Evolutionary conservation across 305 asterid species (phyloP), one percentile per base, ranked within the genome.

Genomic region (Fraxinus paxiana): DNA sequence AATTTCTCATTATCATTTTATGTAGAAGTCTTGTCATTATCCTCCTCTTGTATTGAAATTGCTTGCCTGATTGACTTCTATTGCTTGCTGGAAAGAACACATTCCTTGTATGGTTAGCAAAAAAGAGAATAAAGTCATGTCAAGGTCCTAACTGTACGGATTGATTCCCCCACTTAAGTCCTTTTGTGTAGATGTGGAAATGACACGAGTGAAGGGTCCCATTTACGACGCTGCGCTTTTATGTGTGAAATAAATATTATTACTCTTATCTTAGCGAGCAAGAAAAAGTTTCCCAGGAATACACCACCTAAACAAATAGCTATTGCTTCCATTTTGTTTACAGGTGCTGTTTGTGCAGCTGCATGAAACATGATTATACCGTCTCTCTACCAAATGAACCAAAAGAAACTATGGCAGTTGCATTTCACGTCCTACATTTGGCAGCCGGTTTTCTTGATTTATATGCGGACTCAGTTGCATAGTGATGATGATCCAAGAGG

Each of bases 281-380:
- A 6, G 7, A 22, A 10, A 4, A 22, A 17, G 28, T 76, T 13
- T 8, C 15, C 13, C 10, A 2, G 35, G 31, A 71, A 48, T 26
- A 4, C 24, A 18, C n/a, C 46, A n/a, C 10, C 43, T 73, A 77
- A 79, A 65, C 31, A 5, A 74, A 12, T 71, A 35, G 41, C 72
- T 61, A 7, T 67, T 65, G 51, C 15, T 61, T 54, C 43, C 26
- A n/a, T 41, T 56, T 12, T 72, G 70, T 76, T 78, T 75, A n/a
- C 91, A 90, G 91, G 90, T 33, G 89, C 91, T 69, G 78, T 90
- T 37, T 90, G 93, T 78, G 89, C 91, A 18, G 86, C 93, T 30
- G 87, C 86, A 15, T 51, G 63, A 51, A 51, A 13, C 61, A n/a
- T 85, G 87, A 89, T 75, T 46, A 17, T 30, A 63, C 2, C 0